Conservation (phyloP, 345 rosid genomes). For the Theobroma cacao region DNA sequence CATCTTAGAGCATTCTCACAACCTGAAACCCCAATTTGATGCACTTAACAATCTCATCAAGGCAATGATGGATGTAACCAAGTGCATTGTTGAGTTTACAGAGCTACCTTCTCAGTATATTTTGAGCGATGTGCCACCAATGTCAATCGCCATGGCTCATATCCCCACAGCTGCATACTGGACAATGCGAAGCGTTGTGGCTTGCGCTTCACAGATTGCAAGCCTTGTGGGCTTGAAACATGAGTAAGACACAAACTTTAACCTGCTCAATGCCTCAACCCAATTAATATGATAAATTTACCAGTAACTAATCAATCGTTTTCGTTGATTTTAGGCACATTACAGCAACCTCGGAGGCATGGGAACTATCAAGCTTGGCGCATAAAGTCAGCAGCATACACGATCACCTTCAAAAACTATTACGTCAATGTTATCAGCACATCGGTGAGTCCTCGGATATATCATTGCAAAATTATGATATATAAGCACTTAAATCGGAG, state of each 20-base stretch:
- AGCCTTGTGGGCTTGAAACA: conserved; percentile 57
- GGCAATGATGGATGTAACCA: conserved; percentile 53
- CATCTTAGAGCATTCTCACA: conserved; percentile 24
- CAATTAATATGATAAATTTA: not conserved
- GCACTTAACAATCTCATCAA: conserved; percentile 40
- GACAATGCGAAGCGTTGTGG: conserved; percentile 70
- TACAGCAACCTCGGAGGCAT: conserved; percentile 58
- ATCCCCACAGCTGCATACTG: conserved; percentile 79
- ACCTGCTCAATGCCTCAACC: not conserved
- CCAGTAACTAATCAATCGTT: not conserved
- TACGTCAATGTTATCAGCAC: conserved; percentile 28
- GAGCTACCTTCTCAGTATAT: conserved; percentile 62
- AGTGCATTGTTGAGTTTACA: conserved; percentile 49
- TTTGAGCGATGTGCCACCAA: conserved; percentile 36
- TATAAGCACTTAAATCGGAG: not conserved
- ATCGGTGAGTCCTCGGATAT: conserved; percentile 36
- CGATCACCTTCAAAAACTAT: conserved; percentile 35
- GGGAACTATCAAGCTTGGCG: conserved; percentile 73
- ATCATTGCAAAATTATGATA: too few species aligned
- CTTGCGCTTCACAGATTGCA: conserved; percentile 64
- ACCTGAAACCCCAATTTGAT: conserved; percentile 35
- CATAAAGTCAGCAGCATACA: conserved; percentile 57
- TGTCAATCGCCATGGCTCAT: conserved; percentile 40
- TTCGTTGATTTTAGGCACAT: conserved; percentile 36
- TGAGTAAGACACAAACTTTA: conserved; percentile 41